Conservation (phyloP, 768 basidiomycete species). For the Thelephora aurantiotincta region DNA sequence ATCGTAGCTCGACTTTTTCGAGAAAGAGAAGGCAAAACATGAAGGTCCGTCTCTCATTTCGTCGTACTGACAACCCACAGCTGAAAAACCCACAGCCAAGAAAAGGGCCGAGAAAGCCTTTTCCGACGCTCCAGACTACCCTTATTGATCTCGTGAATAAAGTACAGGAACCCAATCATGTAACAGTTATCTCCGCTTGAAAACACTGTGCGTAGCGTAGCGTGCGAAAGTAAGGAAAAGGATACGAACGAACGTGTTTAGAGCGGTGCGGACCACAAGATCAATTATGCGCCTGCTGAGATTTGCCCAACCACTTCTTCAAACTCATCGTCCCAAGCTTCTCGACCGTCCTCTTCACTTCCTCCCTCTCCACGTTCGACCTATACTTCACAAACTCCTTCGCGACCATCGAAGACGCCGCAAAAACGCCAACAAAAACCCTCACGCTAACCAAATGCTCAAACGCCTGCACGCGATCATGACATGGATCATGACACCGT, state of each 20-base stretch:
- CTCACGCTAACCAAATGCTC: slow-evolving; percentile 45
- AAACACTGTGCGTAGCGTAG: neutral
- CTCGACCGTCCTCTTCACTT: slow-evolving; percentile 56
- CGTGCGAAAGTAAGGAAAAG: neutral
- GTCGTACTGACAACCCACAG: neutral
- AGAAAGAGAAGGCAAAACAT: slow-evolving; percentile 27
- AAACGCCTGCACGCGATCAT: slow-evolving; percentile 42
- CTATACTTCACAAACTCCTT: slow-evolving; percentile 70
- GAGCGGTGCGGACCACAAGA: neutral
- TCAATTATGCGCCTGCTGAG: slow-evolving; percentile 12
- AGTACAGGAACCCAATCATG: too few species aligned
- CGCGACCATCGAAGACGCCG: slow-evolving; percentile 33
- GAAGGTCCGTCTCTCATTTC: slow-evolving; percentile 13
- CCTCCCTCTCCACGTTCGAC: slow-evolving; percentile 45
- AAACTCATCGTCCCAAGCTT: slow-evolving; percentile 53
- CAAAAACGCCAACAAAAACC: slow-evolving; percentile 40
- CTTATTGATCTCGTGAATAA: too few species aligned
- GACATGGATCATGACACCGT: neutral
- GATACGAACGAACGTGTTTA: neutral
- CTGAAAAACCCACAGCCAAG: neutral
- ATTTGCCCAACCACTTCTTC: slow-evolving; percentile 66
- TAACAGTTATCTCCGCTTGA: too few species aligned
- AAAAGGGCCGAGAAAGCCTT: neutral
- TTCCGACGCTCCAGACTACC: neutral
- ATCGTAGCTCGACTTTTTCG: slow-evolving; percentile 28